Base-by-base conservation (phyloP, 2,329 filamentous ascomycete species). In the Fusarium coicis region DNA sequence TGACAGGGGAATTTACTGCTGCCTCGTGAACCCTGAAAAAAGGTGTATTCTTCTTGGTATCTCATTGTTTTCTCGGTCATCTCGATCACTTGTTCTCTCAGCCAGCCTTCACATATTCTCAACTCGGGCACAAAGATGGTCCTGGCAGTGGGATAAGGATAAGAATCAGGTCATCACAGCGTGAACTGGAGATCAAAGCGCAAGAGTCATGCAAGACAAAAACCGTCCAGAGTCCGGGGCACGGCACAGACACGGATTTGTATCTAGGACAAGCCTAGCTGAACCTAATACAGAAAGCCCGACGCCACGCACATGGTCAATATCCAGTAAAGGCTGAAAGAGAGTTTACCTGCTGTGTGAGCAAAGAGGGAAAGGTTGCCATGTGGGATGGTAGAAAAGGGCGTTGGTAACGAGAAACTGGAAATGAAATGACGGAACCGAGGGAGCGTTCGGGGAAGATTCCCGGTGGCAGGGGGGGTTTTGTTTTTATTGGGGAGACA, bases 261-360 rank as follows among this genome's bases (percentile, higher is more conserved):
- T 64, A 54, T 73, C 71, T 75, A 75, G 65, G 67, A 63, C 56
- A 39, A 66, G 72, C 58, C 58, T 77, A 77, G 72, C 50, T 61
- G 71, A 70, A 69, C 63, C 61, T 77, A 75, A 74, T 54, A 15
- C 19, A 61, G 52, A 56, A 74, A 61, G 72, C 47, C 75, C 71
- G 54, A 72, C 74, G 74, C 75, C 68, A 77, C 71, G 32, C 62
- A 72, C 70, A 70, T 72, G 65, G 71, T 36, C 52, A 60, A 53
- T 36, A 30, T 43, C 47, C 50, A 54, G 50, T 54, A 30, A 70
- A 59, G 66, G 55, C 63, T 63, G 40, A 50, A 46, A 39, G 55
- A 69, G 46, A 57, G 26, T 60, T 63, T 59, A 37, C 26, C 21
- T 32, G 32, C 32, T 32, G 32, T 11, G 32, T 32, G 32, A 32